A percentile compares a stretch with the other conserved stretches of the same genome.
Conservation (phyloP, 768 basidiomycete species). For the Rhodotorula graminis region DNA sequence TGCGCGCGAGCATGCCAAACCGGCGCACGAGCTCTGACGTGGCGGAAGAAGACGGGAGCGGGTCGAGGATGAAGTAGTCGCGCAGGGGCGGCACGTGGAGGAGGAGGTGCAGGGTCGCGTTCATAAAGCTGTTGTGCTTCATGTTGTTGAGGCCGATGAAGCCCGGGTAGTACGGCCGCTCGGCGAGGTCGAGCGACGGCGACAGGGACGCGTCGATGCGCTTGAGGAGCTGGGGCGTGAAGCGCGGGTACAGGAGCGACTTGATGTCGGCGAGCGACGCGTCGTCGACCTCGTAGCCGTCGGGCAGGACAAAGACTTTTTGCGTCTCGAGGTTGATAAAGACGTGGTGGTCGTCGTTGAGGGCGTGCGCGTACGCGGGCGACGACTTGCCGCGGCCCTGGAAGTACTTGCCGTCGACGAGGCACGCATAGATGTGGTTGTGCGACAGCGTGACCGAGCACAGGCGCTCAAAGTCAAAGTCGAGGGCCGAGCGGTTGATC, state of each 20-base stretch:
- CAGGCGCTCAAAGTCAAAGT: constrained; percentile 98
- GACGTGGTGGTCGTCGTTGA: constrained; percentile 96
- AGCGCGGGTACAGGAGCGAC: constrained; percentile 81
- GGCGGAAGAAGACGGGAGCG: constrained; percentile 29
- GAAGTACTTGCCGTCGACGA: constrained; percentile 98
- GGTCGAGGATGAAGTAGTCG: constrained; percentile 68
- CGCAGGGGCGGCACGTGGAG: constrained; percentile 86
- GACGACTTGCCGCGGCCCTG: constrained; percentile 91
- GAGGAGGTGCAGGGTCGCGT: constrained; percentile 89
- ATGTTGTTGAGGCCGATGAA: constrained; percentile 97
- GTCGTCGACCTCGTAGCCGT: constrained; percentile 93
- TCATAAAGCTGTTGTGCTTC: constrained; percentile 94
- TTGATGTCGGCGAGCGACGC: constrained; percentile 94
- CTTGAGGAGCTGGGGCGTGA: constrained; percentile 56
- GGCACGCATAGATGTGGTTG: constrained; percentile 95
- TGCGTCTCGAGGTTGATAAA: constrained; percentile 86
- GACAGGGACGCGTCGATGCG: constrained; percentile 55
- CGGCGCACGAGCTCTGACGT: constrained; percentile 76
- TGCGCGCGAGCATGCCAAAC: constrained; percentile 79
- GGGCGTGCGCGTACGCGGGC: constrained; percentile 93
- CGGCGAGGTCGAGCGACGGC: constrained; percentile 72
- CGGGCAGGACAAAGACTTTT: constrained; percentile 93
- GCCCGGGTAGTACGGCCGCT: constrained; percentile 79
- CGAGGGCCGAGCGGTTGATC: constrained; percentile 84
- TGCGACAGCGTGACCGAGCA: constrained; percentile 95